Conservation (phyloP, 768 basidiomycete genomes). For the Amanita inopinata region DNA sequence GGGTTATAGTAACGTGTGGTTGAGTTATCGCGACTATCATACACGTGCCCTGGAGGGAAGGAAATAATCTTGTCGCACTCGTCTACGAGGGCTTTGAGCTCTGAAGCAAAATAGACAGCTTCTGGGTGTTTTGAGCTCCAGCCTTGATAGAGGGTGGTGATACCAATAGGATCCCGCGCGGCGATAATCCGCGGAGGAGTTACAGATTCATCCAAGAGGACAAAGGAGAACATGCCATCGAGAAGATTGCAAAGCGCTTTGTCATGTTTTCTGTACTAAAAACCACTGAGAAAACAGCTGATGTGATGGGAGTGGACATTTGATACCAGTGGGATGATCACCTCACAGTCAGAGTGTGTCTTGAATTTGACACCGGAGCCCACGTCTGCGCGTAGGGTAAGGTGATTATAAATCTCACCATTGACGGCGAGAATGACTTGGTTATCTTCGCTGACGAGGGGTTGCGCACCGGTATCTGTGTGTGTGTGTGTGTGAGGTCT, state of each 20-base stretch:
- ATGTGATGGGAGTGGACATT: conserved; percentile 6
- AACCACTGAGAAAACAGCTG: neutral
- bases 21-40: conserved; percentile 73
- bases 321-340: conserved; percentile 90
- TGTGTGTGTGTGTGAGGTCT: too few relatives aligned
- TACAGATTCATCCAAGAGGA: conserved; percentile 88
- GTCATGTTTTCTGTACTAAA: conserved; percentile 76
- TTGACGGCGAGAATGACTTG: conserved; percentile 86
- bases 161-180: conserved; percentile 93
- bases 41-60: conserved; percentile 97
- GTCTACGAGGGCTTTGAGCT: conserved; percentile 83
- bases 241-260: conserved; percentile 69
- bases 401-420: conserved; percentile 98
- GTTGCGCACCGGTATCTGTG: conserved; percentile 97
- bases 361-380: conserved; percentile 72
- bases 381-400: conserved; percentile 62
- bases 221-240: conserved; percentile 99
- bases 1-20: conserved; percentile 83
- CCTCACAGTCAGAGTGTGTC: conserved; percentile 97
- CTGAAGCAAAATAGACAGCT: conserved; percentile 86
- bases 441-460: conserved; percentile 78
- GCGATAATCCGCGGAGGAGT: conserved; percentile 87
- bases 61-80: conserved; percentile 93
- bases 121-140: conserved; percentile 80
- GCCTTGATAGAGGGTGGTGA: conserved; percentile 98